phyloP scores from a whole-genome alignment of 257 asterid genomes.

The Forsythia viridissima region DNA sequence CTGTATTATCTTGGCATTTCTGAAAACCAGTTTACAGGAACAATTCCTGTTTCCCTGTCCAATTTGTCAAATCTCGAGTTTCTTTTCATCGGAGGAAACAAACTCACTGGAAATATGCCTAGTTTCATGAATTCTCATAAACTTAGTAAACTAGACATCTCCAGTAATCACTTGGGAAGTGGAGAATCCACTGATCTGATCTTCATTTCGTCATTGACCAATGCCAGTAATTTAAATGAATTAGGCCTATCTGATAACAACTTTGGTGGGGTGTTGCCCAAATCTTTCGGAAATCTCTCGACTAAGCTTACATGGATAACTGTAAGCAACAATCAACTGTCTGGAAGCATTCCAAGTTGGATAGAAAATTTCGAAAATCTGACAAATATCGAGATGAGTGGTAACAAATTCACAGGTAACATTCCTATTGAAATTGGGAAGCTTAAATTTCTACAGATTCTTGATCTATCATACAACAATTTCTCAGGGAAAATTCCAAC shows the following conservation, averaged over 20 bases:
- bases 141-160: neutral
- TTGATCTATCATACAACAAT: slow-evolving; percentile 16
- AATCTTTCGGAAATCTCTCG: slow-evolving; percentile 17
- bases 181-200: slow-evolving; percentile 20
- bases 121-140: slow-evolving; percentile 8
- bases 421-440: slow-evolving; percentile 18
- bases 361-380: slow-evolving; percentile 11
- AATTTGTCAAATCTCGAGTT: slow-evolving; percentile 18
- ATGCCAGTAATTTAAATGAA: neutral
- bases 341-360: slow-evolving; percentile 24
- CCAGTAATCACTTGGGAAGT: slow-evolving; percentile 17
- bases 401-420: slow-evolving; percentile 15
- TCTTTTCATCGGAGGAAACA: neutral
- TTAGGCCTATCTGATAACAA: slow-evolving; percentile 11
- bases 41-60: slow-evolving; percentile 24
- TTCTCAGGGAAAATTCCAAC: slow-evolving; percentile 22
- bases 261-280: slow-evolving; percentile 28
- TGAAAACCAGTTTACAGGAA: slow-evolving; percentile 18
- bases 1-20: slow-evolving; percentile 1
- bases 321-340: slow-evolving; percentile 10
- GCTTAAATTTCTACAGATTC: slow-evolving; percentile 9
- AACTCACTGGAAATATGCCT: slow-evolving; percentile 19
- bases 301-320: neutral
- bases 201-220: slow-evolving; percentile 20
- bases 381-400: slow-evolving; percentile 1